phyloP scores from a whole-genome alignment of 108 stramenopile genomes.

The Pseudonitzschia delicatissima region DNA sequence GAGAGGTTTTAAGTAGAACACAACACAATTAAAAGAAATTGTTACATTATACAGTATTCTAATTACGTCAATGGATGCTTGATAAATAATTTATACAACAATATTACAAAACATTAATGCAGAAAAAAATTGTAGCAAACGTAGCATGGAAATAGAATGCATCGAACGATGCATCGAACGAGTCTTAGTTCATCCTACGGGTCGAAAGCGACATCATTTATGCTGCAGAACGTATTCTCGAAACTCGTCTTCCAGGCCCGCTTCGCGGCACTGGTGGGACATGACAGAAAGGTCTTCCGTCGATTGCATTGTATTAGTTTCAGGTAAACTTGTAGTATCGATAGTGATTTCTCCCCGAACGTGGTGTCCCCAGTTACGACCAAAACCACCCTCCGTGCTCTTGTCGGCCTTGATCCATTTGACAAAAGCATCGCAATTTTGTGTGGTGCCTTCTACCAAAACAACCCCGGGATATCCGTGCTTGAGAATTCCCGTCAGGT shows the following conservation, averaged over 20 bases:
- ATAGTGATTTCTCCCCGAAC: conserved; percentile 41
- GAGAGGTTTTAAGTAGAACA: no score
- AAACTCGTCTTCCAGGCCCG: conserved; percentile 50
- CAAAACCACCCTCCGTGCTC: conserved; percentile 54
- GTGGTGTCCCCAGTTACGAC: conserved; percentile 64
- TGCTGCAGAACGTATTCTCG: conserved; percentile 56
- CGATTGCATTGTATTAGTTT: no score
- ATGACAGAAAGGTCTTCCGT: conserved; percentile 47
- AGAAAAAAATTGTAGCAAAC: no score
- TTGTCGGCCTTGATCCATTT: conserved; percentile 61
- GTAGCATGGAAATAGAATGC: no score
- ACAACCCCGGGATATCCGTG: conserved; percentile 57
- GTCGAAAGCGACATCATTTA: no score
- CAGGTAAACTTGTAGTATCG: conserved; percentile 17
- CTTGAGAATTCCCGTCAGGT: conserved; percentile 49
- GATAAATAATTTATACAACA: no score
- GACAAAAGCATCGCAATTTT: conserved; percentile 42
- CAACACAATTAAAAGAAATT: no score
- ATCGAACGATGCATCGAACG: no score
- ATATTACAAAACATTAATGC: no score
- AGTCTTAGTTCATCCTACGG: no score
- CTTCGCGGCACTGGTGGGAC: conserved; percentile 29
- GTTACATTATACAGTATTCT: no score
- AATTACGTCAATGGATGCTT: no score
- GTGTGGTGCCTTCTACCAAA: conserved; percentile 37